Evolutionary conservation across 2,329 filamentous ascomycete genomes (phyloP).

Genomic region (Raffaelea ambrosiae): DNA sequence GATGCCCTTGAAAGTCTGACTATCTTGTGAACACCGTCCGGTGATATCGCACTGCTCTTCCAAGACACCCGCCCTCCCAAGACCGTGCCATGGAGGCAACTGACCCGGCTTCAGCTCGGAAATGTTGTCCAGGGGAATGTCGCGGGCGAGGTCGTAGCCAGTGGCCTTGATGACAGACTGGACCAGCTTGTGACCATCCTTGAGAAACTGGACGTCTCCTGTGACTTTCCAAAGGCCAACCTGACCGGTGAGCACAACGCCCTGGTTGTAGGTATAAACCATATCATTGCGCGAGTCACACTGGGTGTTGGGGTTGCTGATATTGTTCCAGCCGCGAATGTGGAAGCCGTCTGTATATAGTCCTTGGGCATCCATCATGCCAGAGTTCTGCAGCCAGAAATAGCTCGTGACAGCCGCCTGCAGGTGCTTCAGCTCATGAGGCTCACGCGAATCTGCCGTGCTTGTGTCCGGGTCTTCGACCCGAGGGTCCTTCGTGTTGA

Average conservation of each 20-base stretch:
- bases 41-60: slow-evolving; percentile 75
- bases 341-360: slow-evolving; percentile 87
- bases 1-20: slow-evolving; percentile 88
- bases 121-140: slow-evolving; percentile 32
- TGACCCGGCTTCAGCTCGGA: slow-evolving; percentile 21
- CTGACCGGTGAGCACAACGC: slow-evolving; percentile 75
- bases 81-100: slow-evolving; percentile 57
- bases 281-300: slow-evolving; percentile 80
- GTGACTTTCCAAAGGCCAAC: slow-evolving; percentile 74
- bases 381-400: slow-evolving; percentile 66
- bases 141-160: slow-evolving; percentile 53
- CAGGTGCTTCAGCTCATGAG: slow-evolving; percentile 56
- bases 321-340: slow-evolving; percentile 56
- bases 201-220: slow-evolving; percentile 59
- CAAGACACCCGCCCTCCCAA: slow-evolving; percentile 71
- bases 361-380: slow-evolving; percentile 70
- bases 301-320: slow-evolving; percentile 54
- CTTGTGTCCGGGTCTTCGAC: slow-evolving; percentile 2
- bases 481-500: slow-evolving; percentile 15
- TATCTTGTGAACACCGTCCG: slow-evolving; percentile 70
- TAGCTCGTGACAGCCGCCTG: slow-evolving; percentile 70
- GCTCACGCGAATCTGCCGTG: slow-evolving; percentile 4
- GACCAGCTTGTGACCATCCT: slow-evolving; percentile 73
- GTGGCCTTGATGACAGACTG: slow-evolving; percentile 67
- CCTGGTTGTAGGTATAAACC: slow-evolving; percentile 96